A percentile compares a stretch with the other conserved stretches of the same genome.
phyloP scores from a whole-genome alignment of 2,329 filamentous ascomycete species.

The Magnaporthiopsis incrustans region DNA sequence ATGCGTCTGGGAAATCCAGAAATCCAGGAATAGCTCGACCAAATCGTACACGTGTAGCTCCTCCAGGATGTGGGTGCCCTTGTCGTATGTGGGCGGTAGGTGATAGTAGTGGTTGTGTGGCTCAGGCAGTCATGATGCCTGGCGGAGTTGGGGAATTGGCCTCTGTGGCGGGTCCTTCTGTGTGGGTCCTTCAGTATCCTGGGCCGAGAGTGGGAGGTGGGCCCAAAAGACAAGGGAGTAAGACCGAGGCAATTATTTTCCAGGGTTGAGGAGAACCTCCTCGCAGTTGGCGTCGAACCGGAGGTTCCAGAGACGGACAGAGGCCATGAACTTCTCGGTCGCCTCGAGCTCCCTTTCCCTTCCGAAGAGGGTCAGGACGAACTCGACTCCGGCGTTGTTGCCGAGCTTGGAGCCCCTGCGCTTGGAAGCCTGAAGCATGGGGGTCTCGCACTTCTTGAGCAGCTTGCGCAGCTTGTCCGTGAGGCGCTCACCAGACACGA shows the following conservation, averaged over 20 bases:
- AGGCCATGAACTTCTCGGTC: slow-evolving; percentile 89
- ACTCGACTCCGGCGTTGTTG: slow-evolving; percentile 87
- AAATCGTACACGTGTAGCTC: neutral
- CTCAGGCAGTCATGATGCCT: neutral
- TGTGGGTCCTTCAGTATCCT: neutral
- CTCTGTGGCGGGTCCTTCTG: neutral
- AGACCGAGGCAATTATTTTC: slow-evolving; percentile 32
- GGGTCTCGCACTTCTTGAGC: slow-evolving; percentile 84
- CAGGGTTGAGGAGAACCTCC: slow-evolving; percentile 64
- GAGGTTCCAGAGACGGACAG: slow-evolving; percentile 80
- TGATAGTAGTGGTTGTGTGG: neutral
- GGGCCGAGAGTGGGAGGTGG: neutral
- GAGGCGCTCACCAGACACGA: slow-evolving; percentile 79
- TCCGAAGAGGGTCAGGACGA: slow-evolving; percentile 92
- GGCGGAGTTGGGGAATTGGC: neutral
- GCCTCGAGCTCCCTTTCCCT: slow-evolving; percentile 81
- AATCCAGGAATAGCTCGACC: slow-evolving; percentile 1
- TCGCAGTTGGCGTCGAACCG: slow-evolving; percentile 96
- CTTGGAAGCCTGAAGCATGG: slow-evolving; percentile 85
- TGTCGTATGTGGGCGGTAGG: neutral
- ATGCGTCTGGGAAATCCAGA: neutral
- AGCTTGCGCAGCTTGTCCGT: slow-evolving; percentile 78
- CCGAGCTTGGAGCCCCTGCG: slow-evolving; percentile 71
- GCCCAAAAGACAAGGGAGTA: neutral
- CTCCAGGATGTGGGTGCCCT: neutral